Evolutionary conservation across 1,284 basidiomycete species (phyloP), one percentile per base, ranked within the genome.

Genomic region (Ustanciosporium gigantosporum): DNA sequence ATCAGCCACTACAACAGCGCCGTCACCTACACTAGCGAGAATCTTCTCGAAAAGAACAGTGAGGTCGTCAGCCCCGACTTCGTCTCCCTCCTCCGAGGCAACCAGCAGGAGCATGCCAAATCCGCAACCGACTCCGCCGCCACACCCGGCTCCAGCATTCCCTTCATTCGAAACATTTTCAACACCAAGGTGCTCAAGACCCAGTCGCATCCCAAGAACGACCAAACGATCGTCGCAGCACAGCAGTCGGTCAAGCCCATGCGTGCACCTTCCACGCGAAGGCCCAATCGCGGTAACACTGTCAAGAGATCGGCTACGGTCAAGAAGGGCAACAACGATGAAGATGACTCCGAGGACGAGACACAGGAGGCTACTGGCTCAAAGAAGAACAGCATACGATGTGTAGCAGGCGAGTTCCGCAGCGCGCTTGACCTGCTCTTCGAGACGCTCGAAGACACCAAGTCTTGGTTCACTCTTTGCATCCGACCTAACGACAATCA

Each of bases 401-500:
- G 90, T 66, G 85, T 95, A 3, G 87, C 89, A 1, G 91, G 92
- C 45, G 89, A 92, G 78, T 92, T 95, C 82, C 84, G 86, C 59
- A 80, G 85, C 0, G 89, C 91, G 1, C 80, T 96, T 25, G 87
- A 90, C 68, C 88, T 87, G 0, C 83, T 97, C 5, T 89, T 96
- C 68, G 86, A 90, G 61, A 93, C 91, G 0, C 82, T 97, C 17
- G 87, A 89, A 46, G 92, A 95, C 66, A 88, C 90, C 13, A 90
- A 95, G 80, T 81, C 86, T 1, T 97, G 93, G 93, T 89, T 88
- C 72, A 84, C 95, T 5, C 89, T 95, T 79, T 95, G 91, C 74
- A 79, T 97, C 61, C 91, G 90, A 68, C 91, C 92, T 9, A 97
- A 97, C 76, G 92, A 96, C 80, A 88, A 89, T 16, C 91, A 95